These are phyloP conservation scores for Pichia sp. DNA, from an alignment of 1,139 yeast species.

Conservation along the genomic window DNA sequence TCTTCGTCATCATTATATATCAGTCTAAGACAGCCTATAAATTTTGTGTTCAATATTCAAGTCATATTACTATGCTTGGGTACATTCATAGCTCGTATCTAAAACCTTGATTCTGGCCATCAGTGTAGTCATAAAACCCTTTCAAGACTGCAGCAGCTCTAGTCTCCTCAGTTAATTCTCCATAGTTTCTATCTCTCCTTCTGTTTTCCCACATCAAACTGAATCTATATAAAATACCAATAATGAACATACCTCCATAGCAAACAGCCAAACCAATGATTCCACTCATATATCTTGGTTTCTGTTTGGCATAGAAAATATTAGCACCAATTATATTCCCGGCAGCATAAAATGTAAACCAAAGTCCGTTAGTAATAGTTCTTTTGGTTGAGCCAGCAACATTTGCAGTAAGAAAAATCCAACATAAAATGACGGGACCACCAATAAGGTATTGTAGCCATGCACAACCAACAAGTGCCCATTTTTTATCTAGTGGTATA, in stretches of 20 bases:
- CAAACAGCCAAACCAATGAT: slow-evolving; percentile 5
- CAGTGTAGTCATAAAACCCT: slow-evolving; percentile 10
- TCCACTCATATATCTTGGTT: slow-evolving; percentile 34
- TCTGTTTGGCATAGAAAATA: slow-evolving; percentile 39
- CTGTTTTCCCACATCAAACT: slow-evolving; percentile 9
- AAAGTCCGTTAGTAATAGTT: slow-evolving; percentile 50
- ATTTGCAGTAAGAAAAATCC: slow-evolving; percentile 38
- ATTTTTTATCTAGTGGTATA: slow-evolving; percentile 27
- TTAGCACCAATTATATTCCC: slow-evolving; percentile 62
- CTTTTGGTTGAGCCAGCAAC: slow-evolving; percentile 47
- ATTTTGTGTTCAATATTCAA: not conserved
- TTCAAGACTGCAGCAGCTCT: slow-evolving; percentile 7
- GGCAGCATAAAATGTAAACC: slow-evolving; percentile 51
- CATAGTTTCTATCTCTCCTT: slow-evolving; percentile 4
- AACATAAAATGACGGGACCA: slow-evolving; percentile 26
- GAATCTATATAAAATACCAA: slow-evolving; percentile 8
- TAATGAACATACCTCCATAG: slow-evolving; percentile 6
- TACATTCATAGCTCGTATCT: slow-evolving; percentile 7
- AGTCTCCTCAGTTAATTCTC: slow-evolving; percentile 5
- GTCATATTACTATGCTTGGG: not conserved
- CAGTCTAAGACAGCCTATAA: not conserved
- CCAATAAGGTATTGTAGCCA: slow-evolving; percentile 25
- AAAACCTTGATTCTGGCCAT: slow-evolving; percentile 8
- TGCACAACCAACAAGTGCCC: slow-evolving; percentile 42
- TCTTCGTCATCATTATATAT: not conserved